Conservation (phyloP, 805 yeast genomes). For the Myxozyma geophila region DNA sequence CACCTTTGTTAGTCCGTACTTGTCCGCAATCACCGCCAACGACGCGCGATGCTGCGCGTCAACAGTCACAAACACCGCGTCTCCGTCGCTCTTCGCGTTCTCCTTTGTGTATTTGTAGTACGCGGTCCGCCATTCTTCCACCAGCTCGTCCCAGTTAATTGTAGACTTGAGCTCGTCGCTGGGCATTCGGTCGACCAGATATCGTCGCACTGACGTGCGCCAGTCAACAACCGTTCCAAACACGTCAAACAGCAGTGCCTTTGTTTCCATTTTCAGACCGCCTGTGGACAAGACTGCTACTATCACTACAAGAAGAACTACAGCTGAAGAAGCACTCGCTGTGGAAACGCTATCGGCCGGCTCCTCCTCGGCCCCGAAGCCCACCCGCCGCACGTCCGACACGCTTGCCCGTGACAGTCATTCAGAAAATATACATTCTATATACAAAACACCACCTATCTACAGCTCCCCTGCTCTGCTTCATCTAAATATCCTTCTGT, state of each 20-base stretch:
- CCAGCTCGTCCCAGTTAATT: conserved; percentile 25
- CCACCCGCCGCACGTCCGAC: neutral
- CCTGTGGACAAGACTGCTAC: neutral
- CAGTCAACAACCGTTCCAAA: conserved; percentile 37
- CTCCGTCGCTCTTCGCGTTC: neutral
- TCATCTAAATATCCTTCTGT: conserved; percentile 1
- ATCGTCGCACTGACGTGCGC: conserved; percentile 23
- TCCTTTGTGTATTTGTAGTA: conserved; percentile 21
- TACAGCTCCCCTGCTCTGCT: neutral
- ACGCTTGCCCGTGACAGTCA: neutral
- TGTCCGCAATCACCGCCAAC: conserved; percentile 13
- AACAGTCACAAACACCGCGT: conserved; percentile 21
- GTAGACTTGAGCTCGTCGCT: neutral
- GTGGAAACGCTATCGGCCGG: neutral
- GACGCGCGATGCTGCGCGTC: conserved; percentile 24
- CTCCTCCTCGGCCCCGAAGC: neutral
- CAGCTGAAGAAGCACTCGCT: neutral
- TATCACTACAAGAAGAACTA: neutral
- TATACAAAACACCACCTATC: too few relatives aligned
- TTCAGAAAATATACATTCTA: too few relatives aligned
- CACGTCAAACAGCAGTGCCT: conserved; percentile 31
- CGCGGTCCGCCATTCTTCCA: conserved; percentile 30
- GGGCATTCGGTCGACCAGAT: conserved; percentile 11
- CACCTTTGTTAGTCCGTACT: conserved; percentile 13
- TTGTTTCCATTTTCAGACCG: conserved; percentile 10